Evolutionary conservation across 1,139 yeast genomes (phyloP).

Genomic region (Pichia cactophila): DNA sequence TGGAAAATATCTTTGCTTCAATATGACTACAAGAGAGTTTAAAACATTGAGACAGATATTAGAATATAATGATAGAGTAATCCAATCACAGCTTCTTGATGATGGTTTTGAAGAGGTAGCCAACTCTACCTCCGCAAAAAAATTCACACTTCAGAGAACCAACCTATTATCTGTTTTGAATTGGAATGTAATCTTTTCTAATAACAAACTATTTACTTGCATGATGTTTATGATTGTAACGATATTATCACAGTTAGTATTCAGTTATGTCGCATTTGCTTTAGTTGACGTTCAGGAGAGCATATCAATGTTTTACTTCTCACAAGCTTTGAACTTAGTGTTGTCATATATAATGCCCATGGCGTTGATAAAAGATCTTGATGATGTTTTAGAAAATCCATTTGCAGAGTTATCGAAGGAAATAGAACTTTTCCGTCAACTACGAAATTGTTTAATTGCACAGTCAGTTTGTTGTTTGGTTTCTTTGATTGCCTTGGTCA

Average conservation of each 20-base stretch:
- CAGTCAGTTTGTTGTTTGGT: slow-evolving; percentile 17
- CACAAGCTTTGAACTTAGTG: slow-evolving; percentile 20
- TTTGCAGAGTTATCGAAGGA: slow-evolving; percentile 20
- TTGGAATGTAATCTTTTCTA: slow-evolving; percentile 27
- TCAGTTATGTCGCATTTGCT: slow-evolving; percentile 37
- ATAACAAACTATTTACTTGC: slow-evolving; percentile 23
- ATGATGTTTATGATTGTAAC: slow-evolving; percentile 29
- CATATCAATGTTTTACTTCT: slow-evolving; percentile 30
- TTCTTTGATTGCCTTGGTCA: slow-evolving; percentile 18
- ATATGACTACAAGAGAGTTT: slow-evolving; percentile 12
- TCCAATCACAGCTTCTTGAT: not conserved
- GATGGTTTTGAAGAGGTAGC: not conserved
- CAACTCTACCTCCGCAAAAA: not conserved
- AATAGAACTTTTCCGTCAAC: slow-evolving; percentile 17
- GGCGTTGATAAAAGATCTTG: slow-evolving; percentile 17
- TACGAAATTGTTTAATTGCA: slow-evolving; percentile 14
- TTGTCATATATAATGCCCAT: slow-evolving; percentile 24
- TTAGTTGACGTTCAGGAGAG: slow-evolving; percentile 37
- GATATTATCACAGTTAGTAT: slow-evolving; percentile 34
- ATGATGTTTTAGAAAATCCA: slow-evolving; percentile 21
- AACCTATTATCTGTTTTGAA: slow-evolving; percentile 23
- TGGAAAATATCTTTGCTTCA: slow-evolving; percentile 1
- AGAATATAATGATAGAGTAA: slow-evolving; percentile 9
- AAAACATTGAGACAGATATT: slow-evolving; percentile 13
- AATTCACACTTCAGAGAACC: slow-evolving; percentile 12